Conservation (phyloP, 2,329 filamentous ascomycete genomes). For the Beauveria australis region DNA sequence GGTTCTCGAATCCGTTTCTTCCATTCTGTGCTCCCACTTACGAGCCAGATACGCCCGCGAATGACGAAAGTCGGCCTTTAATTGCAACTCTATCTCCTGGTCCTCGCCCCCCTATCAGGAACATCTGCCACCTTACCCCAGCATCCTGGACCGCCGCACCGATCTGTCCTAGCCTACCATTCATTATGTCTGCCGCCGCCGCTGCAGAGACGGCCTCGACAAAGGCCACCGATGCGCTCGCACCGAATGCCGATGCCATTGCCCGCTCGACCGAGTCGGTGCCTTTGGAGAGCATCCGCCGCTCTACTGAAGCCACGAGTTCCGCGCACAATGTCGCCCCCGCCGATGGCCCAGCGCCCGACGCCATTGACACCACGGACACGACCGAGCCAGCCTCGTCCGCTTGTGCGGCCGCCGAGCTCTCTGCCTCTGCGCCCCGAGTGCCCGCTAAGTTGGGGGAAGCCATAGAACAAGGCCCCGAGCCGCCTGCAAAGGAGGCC, state of each 20-base stretch:
- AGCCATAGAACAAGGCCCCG: slow-evolving; percentile 20
- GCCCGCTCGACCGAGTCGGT: not conserved
- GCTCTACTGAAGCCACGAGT: slow-evolving; percentile 6
- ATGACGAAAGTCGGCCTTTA: not conserved
- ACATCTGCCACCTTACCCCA: not conserved
- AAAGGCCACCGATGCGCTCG: not conserved
- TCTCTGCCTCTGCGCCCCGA: slow-evolving; percentile 5
- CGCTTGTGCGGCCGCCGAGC: slow-evolving; percentile 12
- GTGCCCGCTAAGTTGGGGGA: slow-evolving; percentile 20
- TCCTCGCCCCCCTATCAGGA: not conserved
- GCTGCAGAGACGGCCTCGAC: not conserved
- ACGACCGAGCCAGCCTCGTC: not conserved
- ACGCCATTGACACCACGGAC: not conserved
- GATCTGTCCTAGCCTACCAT: not conserved
- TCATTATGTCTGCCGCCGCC: slow-evolving; percentile 3
- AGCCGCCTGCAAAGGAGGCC: slow-evolving; percentile 23
- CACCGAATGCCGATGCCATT: not conserved
- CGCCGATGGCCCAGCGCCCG: not conserved
- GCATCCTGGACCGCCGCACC: not conserved
- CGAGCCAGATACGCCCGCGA: not conserved
- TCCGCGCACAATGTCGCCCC: slow-evolving; percentile 6
- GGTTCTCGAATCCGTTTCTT: not conserved
- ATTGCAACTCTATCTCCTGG: not conserved
- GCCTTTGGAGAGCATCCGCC: slow-evolving; percentile 6
- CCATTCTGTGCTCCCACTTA: not conserved